A percentile compares a stretch with the other conserved stretches of the same genome.
phyloP scores from a whole-genome alignment of 805 yeast species.

The Ogataea glucozyma region DNA sequence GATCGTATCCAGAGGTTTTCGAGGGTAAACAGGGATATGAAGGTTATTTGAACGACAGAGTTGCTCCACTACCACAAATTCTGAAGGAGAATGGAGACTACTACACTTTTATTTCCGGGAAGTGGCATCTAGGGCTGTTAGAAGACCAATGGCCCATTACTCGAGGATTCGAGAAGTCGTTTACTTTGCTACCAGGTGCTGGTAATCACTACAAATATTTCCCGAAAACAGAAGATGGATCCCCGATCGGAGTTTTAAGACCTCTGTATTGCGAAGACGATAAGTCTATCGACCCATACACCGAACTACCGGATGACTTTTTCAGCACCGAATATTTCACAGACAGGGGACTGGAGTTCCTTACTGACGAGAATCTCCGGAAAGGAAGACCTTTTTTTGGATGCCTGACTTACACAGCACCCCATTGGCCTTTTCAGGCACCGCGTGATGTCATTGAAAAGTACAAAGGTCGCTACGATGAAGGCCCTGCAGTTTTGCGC shows the following conservation, averaged over 20 bases:
- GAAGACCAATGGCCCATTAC: conserved; percentile 49
- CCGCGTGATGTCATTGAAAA: conserved; percentile 48
- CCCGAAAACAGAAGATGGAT: conserved; percentile 35
- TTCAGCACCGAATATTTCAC: conserved; percentile 49
- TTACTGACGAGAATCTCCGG: conserved; percentile 33
- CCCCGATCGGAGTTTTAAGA: conserved; percentile 37
- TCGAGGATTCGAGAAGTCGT: conserved; percentile 52
- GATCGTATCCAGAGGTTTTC: conserved; percentile 39
- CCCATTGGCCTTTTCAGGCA: conserved; percentile 69
- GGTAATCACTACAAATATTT: conserved; percentile 56
- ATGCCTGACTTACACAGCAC: conserved; percentile 58
- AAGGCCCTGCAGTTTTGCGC: conserved; percentile 50
- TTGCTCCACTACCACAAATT: conserved; percentile 55
- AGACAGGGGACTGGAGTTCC: conserved; percentile 41
- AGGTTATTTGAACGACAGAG: conserved; percentile 51
- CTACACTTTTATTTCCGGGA: conserved; percentile 54
- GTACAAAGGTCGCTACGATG: conserved; percentile 48
- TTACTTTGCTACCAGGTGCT: conserved; percentile 54
- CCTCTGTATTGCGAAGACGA: conserved; percentile 44
- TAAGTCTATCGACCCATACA: conserved; percentile 37
- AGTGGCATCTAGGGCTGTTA: conserved; percentile 59
- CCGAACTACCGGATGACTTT: conserved; percentile 45
- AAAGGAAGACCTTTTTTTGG: conserved; percentile 55
- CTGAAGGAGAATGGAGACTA: conserved; percentile 47
- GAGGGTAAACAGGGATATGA: conserved; percentile 54